Percentiles rank a stretch among this genome's conserved stretches.
phyloP scores from a whole-genome alignment of 2,329 filamentous ascomycete genomes.

The Hypoxylon sp. region DNA sequence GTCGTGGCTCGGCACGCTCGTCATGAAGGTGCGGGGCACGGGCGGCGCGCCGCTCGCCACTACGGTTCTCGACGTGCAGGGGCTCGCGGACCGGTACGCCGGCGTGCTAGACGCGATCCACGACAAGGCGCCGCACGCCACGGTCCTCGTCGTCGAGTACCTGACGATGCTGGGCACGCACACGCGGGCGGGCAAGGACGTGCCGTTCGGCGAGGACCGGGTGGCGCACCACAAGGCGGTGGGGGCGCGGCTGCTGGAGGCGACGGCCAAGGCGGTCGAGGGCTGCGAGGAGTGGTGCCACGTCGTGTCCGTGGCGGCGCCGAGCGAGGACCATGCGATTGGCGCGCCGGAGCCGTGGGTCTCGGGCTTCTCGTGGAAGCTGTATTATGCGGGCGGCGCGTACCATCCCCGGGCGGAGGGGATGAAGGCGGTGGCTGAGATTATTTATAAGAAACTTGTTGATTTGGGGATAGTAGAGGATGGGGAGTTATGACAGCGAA shows the following conservation, averaged over 20 bases:
- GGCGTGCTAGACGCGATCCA: constrained; percentile 48
- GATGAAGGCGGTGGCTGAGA: constrained; percentile 51
- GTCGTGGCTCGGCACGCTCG: constrained; percentile 35
- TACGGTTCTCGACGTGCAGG: constrained; percentile 40
- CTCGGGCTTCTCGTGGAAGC: constrained; percentile 50
- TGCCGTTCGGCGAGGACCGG: constrained; percentile 50
- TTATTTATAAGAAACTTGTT: constrained; percentile 49
- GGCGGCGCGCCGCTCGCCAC: constrained; percentile 34
- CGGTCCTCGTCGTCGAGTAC: constrained; percentile 61
- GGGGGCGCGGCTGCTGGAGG: constrained; percentile 46
- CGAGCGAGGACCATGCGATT: constrained; percentile 51
- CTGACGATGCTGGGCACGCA: constrained; percentile 55
- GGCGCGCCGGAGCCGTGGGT: constrained; percentile 53
- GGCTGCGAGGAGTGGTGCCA: constrained; percentile 51
- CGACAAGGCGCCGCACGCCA: constrained; percentile 59
- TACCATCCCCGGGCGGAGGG: constrained; percentile 54
- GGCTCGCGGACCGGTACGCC: constrained; percentile 49
- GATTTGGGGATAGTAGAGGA: constrained; percentile 46
- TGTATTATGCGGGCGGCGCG: constrained; percentile 47
- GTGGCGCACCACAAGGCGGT: constrained; percentile 49
- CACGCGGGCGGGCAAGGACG: constrained; percentile 47
- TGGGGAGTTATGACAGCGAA: constrained; percentile 27
- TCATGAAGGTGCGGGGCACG: constrained; percentile 32
- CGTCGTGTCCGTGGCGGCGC: constrained; percentile 46
- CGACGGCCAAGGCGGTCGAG: constrained; percentile 46